Base-by-base conservation (phyloP, 495 filamentous ascomycete genomes). In the Hypoxylon subgilvum region DNA sequence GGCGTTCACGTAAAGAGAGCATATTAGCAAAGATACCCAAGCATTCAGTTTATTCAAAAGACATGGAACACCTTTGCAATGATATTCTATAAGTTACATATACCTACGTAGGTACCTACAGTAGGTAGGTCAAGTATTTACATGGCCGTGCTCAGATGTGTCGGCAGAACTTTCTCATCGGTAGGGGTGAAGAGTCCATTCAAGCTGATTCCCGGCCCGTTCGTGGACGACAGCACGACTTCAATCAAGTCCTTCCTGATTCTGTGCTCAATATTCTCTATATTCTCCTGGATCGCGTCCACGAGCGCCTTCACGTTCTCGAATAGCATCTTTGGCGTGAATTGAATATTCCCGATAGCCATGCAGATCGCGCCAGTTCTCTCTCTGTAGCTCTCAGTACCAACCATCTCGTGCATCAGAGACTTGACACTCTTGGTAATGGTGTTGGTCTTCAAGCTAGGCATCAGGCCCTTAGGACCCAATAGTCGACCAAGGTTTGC, bases 401-500 rank as follows among this genome's bases (percentile, higher is more conserved):
- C 93, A 3, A 90, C 82, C 73, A 97, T 80, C 44, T 89, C 88
- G 51, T 82, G 83, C 47, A 97, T 87, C 12, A 85, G 76, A 2
- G 74, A 55, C 32, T 79, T 81, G 3, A 95, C 81, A 73, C 94
- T 86, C 69, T 81, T 88, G 8, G 94, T 91, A 45, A 98, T 85
- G 2, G 94, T 96, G 47, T 89, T 91, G 17, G 80, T 81, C 80
- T 96, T 98, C 43, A 76, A 72, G 68, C 83, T 94, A 16, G 94
- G 94, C 95, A 98, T 97, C 68, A 98, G 73, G 6, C 91, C 91
- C 67, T 81, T 82, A 12, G 94, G 94, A 69, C 94, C 94, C 8
- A 98, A 79, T 35, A 97, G 82, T 64, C 86, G 82, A 43, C 86
- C 92, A 51, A 98, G 68, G 2, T 77, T 81, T 21, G 89, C 87